phyloP scores from a whole-genome alignment of 208 protist species.

The Crithidia expoeki region DNA sequence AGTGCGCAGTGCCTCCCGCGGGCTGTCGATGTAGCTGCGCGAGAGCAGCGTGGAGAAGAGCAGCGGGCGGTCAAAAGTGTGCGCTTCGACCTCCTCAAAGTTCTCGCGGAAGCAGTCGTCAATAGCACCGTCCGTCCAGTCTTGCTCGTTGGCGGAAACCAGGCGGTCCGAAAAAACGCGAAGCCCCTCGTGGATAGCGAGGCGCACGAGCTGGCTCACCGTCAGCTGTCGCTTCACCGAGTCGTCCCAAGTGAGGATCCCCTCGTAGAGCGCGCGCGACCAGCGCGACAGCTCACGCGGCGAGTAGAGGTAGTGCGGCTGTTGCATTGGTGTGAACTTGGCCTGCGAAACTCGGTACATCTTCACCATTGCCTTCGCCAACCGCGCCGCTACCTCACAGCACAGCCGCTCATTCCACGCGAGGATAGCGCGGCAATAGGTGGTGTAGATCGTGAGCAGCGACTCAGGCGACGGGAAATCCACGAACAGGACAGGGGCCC shows the following conservation, averaged over 20 bases:
- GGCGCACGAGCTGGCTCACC: constrained; percentile 85
- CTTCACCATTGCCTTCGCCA: constrained; percentile 96
- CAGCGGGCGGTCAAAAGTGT: constrained; percentile 89
- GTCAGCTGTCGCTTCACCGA: constrained; percentile 32
- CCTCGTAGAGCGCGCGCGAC: constrained; percentile 97
- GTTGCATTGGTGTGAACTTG: constrained; percentile 94
- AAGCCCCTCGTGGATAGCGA: constrained; percentile 97
- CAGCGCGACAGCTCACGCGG: constrained; percentile 98
- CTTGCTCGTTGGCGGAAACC: constrained; percentile 90
- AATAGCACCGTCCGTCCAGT: constrained; percentile 94
- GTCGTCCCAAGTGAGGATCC: constrained; percentile 82
- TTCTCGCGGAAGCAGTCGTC: constrained; percentile 74
- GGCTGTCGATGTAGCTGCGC: constrained; percentile 90
- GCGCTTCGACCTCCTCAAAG: constrained; percentile 77
- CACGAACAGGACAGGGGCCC: constrained; percentile 97
- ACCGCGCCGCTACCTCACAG: constrained; percentile 44
- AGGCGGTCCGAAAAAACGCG: constrained; percentile 97
- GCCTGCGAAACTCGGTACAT: constrained; percentile 95
- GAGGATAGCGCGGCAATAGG: constrained; percentile 97
- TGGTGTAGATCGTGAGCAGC: constrained; percentile 98
- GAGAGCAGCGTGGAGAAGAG: constrained; percentile 97
- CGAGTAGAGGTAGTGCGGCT: constrained; percentile 99
- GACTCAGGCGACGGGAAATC: constrained; percentile 98
- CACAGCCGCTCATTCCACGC: constrained; percentile 35
- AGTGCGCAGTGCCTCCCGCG: constrained; percentile 87